phyloP scores from a whole-genome alignment of 2,329 filamentous ascomycete species.

The Microdochium bolleyi region DNA sequence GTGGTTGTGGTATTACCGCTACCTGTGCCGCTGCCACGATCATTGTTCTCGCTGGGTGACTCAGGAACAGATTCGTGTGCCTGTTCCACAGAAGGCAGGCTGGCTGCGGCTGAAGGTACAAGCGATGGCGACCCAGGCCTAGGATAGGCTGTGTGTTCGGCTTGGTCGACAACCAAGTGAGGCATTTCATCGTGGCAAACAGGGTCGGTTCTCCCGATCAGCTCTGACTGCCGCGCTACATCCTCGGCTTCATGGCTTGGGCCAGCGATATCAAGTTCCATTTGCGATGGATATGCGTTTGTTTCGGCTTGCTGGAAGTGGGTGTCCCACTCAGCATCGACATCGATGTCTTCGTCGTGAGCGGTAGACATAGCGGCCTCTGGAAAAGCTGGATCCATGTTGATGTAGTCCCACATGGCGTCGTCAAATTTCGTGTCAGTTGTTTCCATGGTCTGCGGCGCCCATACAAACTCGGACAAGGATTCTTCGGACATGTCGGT shows the following conservation, averaged over 20 bases:
- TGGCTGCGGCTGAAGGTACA: neutral
- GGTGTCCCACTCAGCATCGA: neutral
- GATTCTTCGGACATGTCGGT: neutral
- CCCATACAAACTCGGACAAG: neutral
- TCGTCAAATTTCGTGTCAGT: neutral
- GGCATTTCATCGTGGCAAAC: neutral
- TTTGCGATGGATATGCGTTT: neutral
- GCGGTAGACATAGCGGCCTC: neutral
- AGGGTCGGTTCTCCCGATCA: neutral
- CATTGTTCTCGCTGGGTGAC: neutral
- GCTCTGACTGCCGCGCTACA: neutral
- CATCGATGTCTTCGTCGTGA: neutral
- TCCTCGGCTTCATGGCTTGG: neutral
- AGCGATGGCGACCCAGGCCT: neutral
- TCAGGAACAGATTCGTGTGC: neutral
- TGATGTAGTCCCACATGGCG: neutral
- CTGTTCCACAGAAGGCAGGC: neutral
- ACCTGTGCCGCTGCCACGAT: no score
- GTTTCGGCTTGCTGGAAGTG: neutral
- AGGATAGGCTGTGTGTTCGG: neutral
- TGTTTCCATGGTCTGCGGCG: neutral
- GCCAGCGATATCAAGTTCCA: neutral
- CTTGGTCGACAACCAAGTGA: neutral
- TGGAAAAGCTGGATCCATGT: neutral
- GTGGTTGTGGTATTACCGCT: no score